Conservation (phyloP, 768 basidiomycete genomes). For the Boletus subcaerulescens region DNA sequence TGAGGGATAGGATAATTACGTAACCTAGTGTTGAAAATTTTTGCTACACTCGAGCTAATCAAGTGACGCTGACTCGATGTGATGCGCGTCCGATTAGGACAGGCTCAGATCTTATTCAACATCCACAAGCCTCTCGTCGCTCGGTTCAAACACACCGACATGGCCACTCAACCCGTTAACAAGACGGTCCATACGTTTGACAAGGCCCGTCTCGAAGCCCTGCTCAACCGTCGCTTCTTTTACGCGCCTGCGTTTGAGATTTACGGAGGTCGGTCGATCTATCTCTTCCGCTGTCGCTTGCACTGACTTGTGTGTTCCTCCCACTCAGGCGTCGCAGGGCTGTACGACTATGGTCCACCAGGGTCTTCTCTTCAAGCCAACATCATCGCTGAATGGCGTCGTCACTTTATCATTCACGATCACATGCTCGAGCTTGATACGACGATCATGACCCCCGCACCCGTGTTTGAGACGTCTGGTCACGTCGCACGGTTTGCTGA, state of each 20-base stretch:
- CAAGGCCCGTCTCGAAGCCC: slow-evolving; percentile 77
- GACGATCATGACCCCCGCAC: slow-evolving; percentile 92
- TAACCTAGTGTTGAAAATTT: no score
- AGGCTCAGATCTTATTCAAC: background rate
- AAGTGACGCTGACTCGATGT: background rate
- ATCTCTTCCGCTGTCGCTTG: no score
- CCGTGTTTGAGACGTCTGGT: slow-evolving; percentile 95
- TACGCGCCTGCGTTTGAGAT: slow-evolving; percentile 98
- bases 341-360: slow-evolving; percentile 98
- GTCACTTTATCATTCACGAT: slow-evolving; percentile 97
- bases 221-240: slow-evolving; percentile 91
- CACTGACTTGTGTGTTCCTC: no score
- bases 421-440: slow-evolving; percentile 99
- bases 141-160: slow-evolving; percentile 23
- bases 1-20: no score
- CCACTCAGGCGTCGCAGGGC: slow-evolving; percentile 75
- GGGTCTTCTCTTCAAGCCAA: slow-evolving; percentile 96
- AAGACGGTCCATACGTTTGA: slow-evolving; percentile 86
- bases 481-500: slow-evolving; percentile 98
- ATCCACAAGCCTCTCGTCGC: background rate
- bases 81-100: slow-evolving; percentile 29
- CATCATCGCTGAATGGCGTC: slow-evolving; percentile 94
- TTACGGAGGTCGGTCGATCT: slow-evolving; percentile 73
- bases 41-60: no score
- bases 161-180: slow-evolving; percentile 47